phyloP scores from a whole-genome alignment of 2,329 filamentous ascomycete species.

The Cadophora gregata region DNA sequence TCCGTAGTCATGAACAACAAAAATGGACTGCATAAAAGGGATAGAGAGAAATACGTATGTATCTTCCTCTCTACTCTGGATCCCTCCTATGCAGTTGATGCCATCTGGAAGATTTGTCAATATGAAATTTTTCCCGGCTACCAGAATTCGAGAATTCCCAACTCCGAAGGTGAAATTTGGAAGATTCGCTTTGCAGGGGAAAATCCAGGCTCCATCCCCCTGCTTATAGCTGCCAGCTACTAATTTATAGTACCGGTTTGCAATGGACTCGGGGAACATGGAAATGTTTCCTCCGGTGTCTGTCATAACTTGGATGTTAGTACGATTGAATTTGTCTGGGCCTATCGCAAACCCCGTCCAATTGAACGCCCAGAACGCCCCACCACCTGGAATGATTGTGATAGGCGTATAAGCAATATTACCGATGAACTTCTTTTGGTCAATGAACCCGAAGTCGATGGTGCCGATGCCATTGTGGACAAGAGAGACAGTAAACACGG shows the following conservation, averaged over 20 bases:
- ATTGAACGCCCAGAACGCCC: slow-evolving; percentile 61
- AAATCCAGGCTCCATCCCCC: slow-evolving; percentile 42
- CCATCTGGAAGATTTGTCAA: slow-evolving; percentile 35
- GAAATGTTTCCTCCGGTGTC: slow-evolving; percentile 49
- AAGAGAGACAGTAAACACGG: slow-evolving; percentile 60
- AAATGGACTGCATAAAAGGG: slow-evolving; percentile 33
- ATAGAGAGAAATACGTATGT: slow-evolving; percentile 28
- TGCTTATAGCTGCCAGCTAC: slow-evolving; percentile 41
- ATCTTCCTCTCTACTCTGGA: slow-evolving; percentile 32
- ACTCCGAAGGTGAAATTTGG: slow-evolving; percentile 45
- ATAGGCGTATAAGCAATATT: slow-evolving; percentile 55
- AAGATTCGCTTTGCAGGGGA: slow-evolving; percentile 42
- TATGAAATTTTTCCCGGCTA: slow-evolving; percentile 45
- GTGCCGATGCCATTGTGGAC: slow-evolving; percentile 52
- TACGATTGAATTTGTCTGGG: slow-evolving; percentile 54
- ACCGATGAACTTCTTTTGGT: slow-evolving; percentile 57
- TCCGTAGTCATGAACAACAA: slow-evolving; percentile 37
- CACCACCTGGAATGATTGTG: slow-evolving; percentile 46
- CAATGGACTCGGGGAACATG: slow-evolving; percentile 38
- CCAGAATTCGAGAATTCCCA: slow-evolving; percentile 38
- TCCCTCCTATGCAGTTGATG: slow-evolving; percentile 34
- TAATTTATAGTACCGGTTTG: slow-evolving; percentile 20
- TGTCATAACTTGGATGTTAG: slow-evolving; percentile 39
- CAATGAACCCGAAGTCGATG: slow-evolving; percentile 61
- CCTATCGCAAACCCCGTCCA: slow-evolving; percentile 53